A percentile compares a stretch with the other conserved stretches of the same genome.
phyloP scores from a whole-genome alignment of 1,284 basidiomycete species.

The Inonotus obliquus region DNA sequence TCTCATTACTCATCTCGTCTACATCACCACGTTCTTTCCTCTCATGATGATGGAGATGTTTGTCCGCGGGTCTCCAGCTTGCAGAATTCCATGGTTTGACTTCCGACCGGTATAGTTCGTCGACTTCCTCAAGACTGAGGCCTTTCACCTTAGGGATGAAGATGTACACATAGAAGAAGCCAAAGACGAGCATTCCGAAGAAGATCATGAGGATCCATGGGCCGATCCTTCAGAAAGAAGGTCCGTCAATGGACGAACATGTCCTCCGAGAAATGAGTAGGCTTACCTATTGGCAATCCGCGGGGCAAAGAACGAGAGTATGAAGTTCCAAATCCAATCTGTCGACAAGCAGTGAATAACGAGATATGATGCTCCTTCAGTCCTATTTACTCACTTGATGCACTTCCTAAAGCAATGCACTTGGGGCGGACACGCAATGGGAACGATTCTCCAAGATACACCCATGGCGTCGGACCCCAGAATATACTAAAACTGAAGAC shows the following conservation, averaged over 20 bases:
- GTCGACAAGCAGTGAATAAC: conserved; percentile 18
- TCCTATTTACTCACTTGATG: conserved; percentile 36
- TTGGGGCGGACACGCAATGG: conserved; percentile 76
- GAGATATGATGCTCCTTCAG: neutral
- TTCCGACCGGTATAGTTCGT: conserved; percentile 65
- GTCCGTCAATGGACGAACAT: neutral
- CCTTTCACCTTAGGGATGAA: conserved; percentile 77
- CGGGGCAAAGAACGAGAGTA: conserved; percentile 67
- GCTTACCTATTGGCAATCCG: conserved; percentile 48
- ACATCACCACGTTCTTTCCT: conserved; percentile 16
- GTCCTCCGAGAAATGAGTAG: neutral
- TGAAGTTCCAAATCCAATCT: conserved; percentile 70
- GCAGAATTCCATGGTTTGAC: conserved; percentile 64
- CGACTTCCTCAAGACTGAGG: conserved; percentile 72
- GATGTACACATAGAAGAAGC: conserved; percentile 61
- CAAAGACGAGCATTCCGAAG: conserved; percentile 71
- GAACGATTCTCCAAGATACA: conserved; percentile 58
- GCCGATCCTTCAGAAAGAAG: conserved; percentile 43
- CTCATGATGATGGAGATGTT: conserved; percentile 22
- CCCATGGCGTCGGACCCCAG: conserved; percentile 72
- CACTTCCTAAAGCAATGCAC: conserved; percentile 66
- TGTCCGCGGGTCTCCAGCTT: conserved; percentile 46
- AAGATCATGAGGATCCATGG: conserved; percentile 74
- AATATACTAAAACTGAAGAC: conserved; percentile 69
- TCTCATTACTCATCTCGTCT: conserved; percentile 20